Evolutionary conservation across 2,329 filamentous ascomycete genomes (phyloP).

Genomic region (Exophiala dermatitidis): DNA sequence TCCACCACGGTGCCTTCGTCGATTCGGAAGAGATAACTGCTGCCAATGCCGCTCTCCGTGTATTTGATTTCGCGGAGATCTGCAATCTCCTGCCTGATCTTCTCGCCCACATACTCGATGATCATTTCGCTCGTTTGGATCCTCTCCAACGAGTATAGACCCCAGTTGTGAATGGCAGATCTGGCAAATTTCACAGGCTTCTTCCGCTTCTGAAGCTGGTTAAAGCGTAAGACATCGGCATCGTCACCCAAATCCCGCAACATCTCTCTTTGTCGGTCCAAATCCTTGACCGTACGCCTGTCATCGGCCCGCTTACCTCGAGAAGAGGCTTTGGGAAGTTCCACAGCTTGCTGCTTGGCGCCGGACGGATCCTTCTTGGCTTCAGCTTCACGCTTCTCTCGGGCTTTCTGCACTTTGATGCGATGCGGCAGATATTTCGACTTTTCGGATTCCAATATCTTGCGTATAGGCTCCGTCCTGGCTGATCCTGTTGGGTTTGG

Average conservation of each 20-base stretch:
- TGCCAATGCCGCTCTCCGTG: conserved; percentile 91
- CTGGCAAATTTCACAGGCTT: conserved; percentile 97
- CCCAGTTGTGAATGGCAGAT: conserved; percentile 98
- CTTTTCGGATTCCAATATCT: conserved; percentile 94
- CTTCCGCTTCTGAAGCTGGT: conserved; percentile 98
- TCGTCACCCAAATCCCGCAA: conserved; percentile 66
- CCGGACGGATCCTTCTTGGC: conserved; percentile 60
- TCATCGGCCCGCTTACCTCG: conserved; percentile 93
- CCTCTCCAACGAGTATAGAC: conserved; percentile 93
- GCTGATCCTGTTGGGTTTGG: conserved; percentile 78
- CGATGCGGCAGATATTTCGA: conserved; percentile 97
- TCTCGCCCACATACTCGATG: conserved; percentile 97
- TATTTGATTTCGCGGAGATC: conserved; percentile 89
- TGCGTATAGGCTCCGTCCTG: conserved; percentile 86
- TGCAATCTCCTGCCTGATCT: conserved; percentile 94
- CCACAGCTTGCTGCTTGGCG: conserved; percentile 64
- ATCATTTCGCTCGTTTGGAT: conserved; percentile 99
- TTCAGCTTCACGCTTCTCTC: conserved; percentile 79
- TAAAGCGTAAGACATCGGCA: conserved; percentile 82
- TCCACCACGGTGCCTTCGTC: conserved; percentile 97
- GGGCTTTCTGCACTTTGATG: conserved; percentile 86
- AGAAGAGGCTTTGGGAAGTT: conserved; percentile 79
- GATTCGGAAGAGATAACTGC: conserved; percentile 95
- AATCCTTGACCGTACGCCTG: conserved; percentile 84
- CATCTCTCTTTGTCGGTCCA: conserved; percentile 82